These are phyloP conservation scores for Typha latifolia DNA, from an alignment of 176 grass and related monocot species.

Conservation along the genomic window DNA sequence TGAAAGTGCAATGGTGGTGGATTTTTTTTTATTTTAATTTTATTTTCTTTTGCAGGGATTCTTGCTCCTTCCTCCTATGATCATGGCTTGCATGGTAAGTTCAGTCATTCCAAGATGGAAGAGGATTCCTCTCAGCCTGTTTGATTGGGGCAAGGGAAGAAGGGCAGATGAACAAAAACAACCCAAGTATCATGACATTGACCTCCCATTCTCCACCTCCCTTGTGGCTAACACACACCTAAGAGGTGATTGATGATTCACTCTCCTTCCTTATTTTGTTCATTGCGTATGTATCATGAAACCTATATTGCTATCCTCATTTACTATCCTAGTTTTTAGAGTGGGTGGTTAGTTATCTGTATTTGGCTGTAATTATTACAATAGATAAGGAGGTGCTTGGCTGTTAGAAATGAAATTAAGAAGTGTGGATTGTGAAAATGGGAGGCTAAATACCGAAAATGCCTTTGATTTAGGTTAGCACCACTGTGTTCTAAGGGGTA, in stretches of 20 bases:
- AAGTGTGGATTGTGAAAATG: no score
- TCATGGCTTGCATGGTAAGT: constrained; percentile 24
- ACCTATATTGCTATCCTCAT: background rate
- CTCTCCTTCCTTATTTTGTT: background rate
- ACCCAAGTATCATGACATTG: constrained; percentile 52
- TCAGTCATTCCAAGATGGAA: constrained; percentile 22
- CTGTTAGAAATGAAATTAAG: no score
- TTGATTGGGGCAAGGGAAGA: constrained; percentile 49
- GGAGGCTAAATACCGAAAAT: no score
- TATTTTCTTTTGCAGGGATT: background rate
- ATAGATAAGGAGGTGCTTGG: no score
- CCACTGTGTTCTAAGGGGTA: no score
- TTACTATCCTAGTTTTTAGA: no score
- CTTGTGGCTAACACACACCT: constrained; percentile 64
- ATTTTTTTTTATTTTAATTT: no score
- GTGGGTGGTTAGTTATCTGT: no score
- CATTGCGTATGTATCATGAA: background rate
- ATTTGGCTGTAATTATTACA: no score
- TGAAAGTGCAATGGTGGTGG: background rate
- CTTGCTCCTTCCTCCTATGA: background rate
- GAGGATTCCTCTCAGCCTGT: constrained; percentile 40
- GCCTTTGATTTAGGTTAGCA: no score
- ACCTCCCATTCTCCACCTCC: constrained; percentile 49
- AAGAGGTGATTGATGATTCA: constrained; percentile 22
- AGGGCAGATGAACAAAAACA: constrained; percentile 22